Evolutionary conservation across 2,329 filamentous ascomycete genomes (phyloP).

Genomic region (Aspergillus tamarii): DNA sequence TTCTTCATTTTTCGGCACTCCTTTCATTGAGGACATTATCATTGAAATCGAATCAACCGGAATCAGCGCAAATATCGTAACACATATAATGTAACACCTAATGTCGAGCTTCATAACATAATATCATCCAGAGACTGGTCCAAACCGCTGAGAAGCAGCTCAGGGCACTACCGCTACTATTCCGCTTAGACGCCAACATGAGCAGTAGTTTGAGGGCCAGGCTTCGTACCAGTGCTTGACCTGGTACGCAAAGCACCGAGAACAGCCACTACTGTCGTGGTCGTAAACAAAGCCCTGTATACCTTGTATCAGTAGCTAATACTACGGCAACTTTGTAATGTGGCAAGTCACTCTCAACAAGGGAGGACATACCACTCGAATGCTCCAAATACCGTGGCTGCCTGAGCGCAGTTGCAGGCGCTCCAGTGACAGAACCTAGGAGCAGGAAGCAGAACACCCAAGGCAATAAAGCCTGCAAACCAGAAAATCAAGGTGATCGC

Average conservation of each 20-base stretch:
- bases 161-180: conserved; percentile 8
- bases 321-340: background rate
- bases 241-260: conserved; percentile 51
- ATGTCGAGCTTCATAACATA: background rate
- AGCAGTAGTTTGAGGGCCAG: conserved; percentile 29
- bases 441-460: conserved; percentile 67
- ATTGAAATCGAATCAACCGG: background rate
- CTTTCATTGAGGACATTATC: background rate
- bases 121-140: background rate
- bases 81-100: background rate
- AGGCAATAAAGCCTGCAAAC: conserved; percentile 82
- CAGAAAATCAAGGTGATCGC: conserved; percentile 80
- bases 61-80: background rate
- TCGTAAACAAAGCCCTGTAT: conserved; percentile 48
- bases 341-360: background rate
- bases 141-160: background rate
- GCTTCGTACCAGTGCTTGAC: conserved; percentile 28
- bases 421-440: conserved; percentile 56
- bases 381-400: conserved; percentile 51
- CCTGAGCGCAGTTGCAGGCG: conserved; percentile 63
- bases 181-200: conserved; percentile 16
- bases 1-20: background rate
- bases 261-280: conserved; percentile 53
- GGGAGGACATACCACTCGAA: conserved; percentile 49
- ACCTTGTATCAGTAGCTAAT: conserved; percentile 10